phyloP scores from a whole-genome alignment of 129 eudicot species.

The Scalesia atractyloides region DNA sequence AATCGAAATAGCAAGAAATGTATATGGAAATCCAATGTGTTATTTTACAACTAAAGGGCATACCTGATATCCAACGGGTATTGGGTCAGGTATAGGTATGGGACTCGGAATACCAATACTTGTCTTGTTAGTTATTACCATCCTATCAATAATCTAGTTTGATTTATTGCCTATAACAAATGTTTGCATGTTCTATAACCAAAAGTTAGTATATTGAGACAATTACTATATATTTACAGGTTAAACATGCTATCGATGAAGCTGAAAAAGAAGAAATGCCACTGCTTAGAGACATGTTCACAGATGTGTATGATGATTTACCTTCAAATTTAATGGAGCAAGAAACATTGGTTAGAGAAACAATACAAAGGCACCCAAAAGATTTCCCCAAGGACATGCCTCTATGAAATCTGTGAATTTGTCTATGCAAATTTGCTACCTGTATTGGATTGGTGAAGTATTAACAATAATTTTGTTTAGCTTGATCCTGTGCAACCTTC shows the following conservation, averaged over 20 bases:
- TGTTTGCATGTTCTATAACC: neutral
- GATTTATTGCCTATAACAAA: neutral
- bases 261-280: slow-evolving; percentile 70
- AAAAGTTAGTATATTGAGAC: too few relatives aligned
- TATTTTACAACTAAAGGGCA: too few relatives aligned
- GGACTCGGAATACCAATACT: too few relatives aligned
- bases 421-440: too few relatives aligned
- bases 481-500: too few relatives aligned
- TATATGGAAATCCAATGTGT: too few relatives aligned
- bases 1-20: too few relatives aligned
- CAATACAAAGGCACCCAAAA: slow-evolving; percentile 51
- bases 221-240: slow-evolving; percentile 30
- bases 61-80: too few relatives aligned
- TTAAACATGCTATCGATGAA: slow-evolving; percentile 48
- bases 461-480: too few relatives aligned
- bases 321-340: slow-evolving; percentile 67
- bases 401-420: slow-evolving; percentile 18
- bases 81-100: too few relatives aligned
- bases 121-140: too few relatives aligned
- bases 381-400: slow-evolving; percentile 61
- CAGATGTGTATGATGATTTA: slow-evolving; percentile 59
- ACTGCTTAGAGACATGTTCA: slow-evolving; percentile 46
- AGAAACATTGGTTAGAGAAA: slow-evolving; percentile 58
- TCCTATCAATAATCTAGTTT: neutral
- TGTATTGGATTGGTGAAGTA: too few relatives aligned